A percentile compares a stretch with the other conserved stretches of the same genome.
phyloP scores from a whole-genome alignment of 1,284 basidiomycete species.

The Mycena sp. region DNA sequence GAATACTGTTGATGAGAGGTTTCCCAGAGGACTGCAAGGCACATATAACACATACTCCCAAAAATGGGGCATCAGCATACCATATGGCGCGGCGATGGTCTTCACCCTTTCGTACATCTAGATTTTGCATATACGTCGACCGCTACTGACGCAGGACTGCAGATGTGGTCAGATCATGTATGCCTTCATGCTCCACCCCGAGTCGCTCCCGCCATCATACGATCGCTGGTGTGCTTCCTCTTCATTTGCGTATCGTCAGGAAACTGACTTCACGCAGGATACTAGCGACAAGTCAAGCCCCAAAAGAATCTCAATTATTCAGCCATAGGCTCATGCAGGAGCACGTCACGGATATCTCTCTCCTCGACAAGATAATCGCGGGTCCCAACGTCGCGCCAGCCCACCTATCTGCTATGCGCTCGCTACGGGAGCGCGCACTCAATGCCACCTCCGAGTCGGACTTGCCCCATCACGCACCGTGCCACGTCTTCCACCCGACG shows the following conservation, averaged over 20 bases:
- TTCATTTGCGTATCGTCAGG: too few relatives aligned
- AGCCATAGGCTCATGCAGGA: conserved; percentile 71
- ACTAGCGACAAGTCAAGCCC: conserved; percentile 68
- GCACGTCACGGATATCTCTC: conserved; percentile 61
- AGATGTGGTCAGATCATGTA: conserved; percentile 93
- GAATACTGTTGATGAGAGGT: not conserved
- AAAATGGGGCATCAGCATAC: conserved; percentile 76
- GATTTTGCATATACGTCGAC: not conserved
- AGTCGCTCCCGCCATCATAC: conserved; percentile 85
- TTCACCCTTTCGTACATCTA: conserved; percentile 77
- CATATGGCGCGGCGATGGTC: conserved; percentile 87
- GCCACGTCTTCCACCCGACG: conserved; percentile 84
- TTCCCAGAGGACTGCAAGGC: conserved; percentile 80
- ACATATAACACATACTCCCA: conserved; percentile 80
- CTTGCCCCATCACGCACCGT: conserved; percentile 65
- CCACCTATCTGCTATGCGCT: conserved; percentile 50
- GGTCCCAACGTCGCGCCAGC: conserved; percentile 55
- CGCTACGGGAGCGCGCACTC: conserved; percentile 36
- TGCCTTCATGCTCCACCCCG: conserved; percentile 82
- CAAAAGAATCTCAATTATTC: conserved; percentile 63
- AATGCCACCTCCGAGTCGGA: conserved; percentile 39
- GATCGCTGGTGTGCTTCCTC: conserved; percentile 66
- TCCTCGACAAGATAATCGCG: conserved; percentile 65
- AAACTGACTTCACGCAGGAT: conserved; percentile 55
- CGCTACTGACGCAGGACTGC: not conserved